Conservation (phyloP, 83 land plant genomes). For the Picea abies region DNA sequence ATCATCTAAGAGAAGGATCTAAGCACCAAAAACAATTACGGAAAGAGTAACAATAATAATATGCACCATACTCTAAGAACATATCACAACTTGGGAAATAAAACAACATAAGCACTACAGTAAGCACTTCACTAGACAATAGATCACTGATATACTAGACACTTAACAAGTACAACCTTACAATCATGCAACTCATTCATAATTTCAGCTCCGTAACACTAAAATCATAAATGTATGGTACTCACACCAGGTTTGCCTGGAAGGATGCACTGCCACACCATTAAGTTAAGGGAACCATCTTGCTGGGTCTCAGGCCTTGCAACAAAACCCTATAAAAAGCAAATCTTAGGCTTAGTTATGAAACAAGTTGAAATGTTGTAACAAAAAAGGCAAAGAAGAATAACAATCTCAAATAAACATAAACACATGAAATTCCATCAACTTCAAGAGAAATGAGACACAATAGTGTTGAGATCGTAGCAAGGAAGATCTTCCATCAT, state of each 20-base stretch:
- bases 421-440: no score
- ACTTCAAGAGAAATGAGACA: no score
- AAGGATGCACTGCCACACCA: constrained; percentile 95
- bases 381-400: background rate
- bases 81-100: no score
- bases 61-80: no score
- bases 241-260: constrained; percentile 93
- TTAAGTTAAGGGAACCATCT: constrained; percentile 88
- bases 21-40: no score
- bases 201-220: background rate
- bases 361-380: background rate
- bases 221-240: background rate
- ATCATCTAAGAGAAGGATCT: no score
- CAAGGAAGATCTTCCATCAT: no score
- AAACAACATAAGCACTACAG: background rate
- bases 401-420: no score
- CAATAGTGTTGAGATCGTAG: no score
- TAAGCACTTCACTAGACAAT: background rate
- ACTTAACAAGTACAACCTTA: no score
- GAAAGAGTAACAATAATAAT: no score
- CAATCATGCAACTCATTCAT: no score
- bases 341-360: background rate
- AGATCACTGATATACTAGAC: background rate
- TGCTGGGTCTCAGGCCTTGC: constrained; percentile 84
- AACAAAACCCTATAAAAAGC: constrained; percentile 79